Percentiles rank a stretch among this genome's conserved stretches.
These are phyloP conservation scores for Ascochyta viciae-villosae DNA, from an alignment of 2,329 filamentous ascomycete species.

Conservation along the genomic window DNA sequence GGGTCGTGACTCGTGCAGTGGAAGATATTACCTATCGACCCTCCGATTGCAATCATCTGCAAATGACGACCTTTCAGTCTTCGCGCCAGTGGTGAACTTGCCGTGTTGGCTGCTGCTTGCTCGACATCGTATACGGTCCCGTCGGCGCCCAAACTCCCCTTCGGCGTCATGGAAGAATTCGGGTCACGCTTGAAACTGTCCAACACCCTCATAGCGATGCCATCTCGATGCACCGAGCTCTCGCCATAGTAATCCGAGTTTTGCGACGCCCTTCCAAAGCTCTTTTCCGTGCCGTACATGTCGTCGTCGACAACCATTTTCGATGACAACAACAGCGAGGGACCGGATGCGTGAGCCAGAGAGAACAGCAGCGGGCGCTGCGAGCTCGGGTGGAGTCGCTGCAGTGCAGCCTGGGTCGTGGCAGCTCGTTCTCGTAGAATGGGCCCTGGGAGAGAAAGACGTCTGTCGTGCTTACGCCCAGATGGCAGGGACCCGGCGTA, in stretches of 20 bases:
- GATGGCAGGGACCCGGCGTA: constrained; percentile 15
- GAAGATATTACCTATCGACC: constrained; percentile 68
- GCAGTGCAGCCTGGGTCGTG: constrained; percentile 16
- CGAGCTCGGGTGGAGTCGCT: constrained; percentile 26
- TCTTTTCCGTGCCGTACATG: constrained; percentile 49
- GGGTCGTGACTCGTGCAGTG: constrained; percentile 2
- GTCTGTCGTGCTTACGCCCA: constrained; percentile 5
- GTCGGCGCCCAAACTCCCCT: constrained; percentile 57
- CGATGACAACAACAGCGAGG: constrained; percentile 11
- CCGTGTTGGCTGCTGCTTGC: constrained; percentile 66
- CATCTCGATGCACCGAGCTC: constrained; percentile 41
- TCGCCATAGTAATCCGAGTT: constrained; percentile 49
- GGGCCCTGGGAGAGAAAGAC: constrained; percentile 8
- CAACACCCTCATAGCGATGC: constrained; percentile 52
- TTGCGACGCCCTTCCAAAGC: constrained; percentile 46
- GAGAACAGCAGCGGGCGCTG: constrained; percentile 30
- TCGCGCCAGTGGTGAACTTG: constrained; percentile 75
- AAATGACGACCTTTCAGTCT: constrained; percentile 66
- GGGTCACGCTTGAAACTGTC: constrained; percentile 51
- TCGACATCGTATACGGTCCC: constrained; percentile 70
- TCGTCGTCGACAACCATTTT: constrained; percentile 45
- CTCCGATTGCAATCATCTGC: constrained; percentile 70
- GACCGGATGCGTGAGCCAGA: constrained; percentile 3
- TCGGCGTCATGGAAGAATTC: constrained; percentile 55
- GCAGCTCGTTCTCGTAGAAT: constrained; percentile 11